Percentiles rank a stretch among this genome's conserved stretches.
phyloP scores from a whole-genome alignment of 2,329 filamentous ascomycete genomes.

The Paraphoma chrysanthemicola region DNA sequence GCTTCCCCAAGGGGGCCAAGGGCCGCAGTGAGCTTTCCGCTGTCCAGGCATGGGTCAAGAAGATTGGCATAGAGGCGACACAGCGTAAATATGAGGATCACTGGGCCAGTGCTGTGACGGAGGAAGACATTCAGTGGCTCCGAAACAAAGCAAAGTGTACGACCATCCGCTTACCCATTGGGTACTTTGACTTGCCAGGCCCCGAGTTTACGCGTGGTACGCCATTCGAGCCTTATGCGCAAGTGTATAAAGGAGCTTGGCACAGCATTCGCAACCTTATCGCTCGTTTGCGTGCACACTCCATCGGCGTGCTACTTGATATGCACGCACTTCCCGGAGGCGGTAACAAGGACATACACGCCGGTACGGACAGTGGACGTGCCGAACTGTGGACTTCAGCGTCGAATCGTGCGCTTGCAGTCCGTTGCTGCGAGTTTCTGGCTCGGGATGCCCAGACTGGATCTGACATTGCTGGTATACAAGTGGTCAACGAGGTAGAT shows the following conservation, averaged over 20 bases:
- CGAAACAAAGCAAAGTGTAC: constrained; percentile 61
- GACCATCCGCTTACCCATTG: constrained; percentile 66
- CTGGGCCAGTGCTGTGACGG: constrained; percentile 59
- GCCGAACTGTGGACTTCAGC: constrained; percentile 60
- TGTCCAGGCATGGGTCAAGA: constrained; percentile 56
- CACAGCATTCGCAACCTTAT: constrained; percentile 57
- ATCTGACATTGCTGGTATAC: constrained; percentile 61
- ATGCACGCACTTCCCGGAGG: constrained; percentile 66
- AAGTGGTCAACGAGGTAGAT: constrained; percentile 64
- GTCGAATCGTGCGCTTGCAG: constrained; percentile 54
- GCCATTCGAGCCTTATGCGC: constrained; percentile 57
- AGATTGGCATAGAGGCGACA: constrained; percentile 57
- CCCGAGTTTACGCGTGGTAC: constrained; percentile 59
- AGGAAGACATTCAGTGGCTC: constrained; percentile 62
- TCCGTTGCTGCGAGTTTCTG: constrained; percentile 59
- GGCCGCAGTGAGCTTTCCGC: constrained; percentile 61
- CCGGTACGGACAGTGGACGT: constrained; percentile 60
- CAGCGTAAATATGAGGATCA: constrained; percentile 60
- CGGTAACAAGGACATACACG: constrained; percentile 63
- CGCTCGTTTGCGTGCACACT: constrained; percentile 52
- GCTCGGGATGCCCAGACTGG: constrained; percentile 54
- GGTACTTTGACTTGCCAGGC: constrained; percentile 63
- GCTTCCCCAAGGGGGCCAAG: constrained; percentile 54
- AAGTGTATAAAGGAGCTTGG: constrained; percentile 64
- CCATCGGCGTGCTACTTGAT: constrained; percentile 65